These are phyloP conservation scores for Moniliella sp. DNA, from an alignment of 1,284 basidiomycete genomes.

Conservation along the genomic window DNA sequence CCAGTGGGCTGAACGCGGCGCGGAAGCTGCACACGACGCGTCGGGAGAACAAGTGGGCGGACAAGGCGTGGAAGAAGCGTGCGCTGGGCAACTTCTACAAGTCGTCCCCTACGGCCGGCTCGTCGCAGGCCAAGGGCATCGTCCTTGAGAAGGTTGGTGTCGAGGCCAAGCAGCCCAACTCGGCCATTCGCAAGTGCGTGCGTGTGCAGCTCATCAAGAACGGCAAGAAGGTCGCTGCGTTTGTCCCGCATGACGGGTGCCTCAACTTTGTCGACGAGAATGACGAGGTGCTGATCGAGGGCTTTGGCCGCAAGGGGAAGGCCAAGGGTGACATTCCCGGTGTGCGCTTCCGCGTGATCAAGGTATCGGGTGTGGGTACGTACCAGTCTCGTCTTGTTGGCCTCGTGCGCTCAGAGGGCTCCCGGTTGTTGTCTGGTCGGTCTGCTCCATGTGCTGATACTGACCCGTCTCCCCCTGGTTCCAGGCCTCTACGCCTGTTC, in stretches of 20 bases:
- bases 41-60: slow-evolving; percentile 95
- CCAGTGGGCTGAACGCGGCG: slow-evolving; percentile 94
- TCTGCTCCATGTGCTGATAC: too few species aligned
- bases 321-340: slow-evolving; percentile 74
- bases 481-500: slow-evolving; percentile 48
- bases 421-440: too few species aligned
- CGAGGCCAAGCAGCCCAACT: slow-evolving; percentile 91
- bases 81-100: slow-evolving; percentile 99
- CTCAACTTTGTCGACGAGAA: slow-evolving; percentile 56
- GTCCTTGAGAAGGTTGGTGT: slow-evolving; percentile 89
- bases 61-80: slow-evolving; percentile 98
- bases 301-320: slow-evolving; percentile 98
- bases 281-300: slow-evolving; percentile 65
- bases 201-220: slow-evolving; percentile 99
- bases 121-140: slow-evolving; percentile 98
- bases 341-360: slow-evolving; percentile 98
- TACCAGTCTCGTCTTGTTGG: too few species aligned
- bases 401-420: neutral
- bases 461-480: too few species aligned
- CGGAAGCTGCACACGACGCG: slow-evolving; percentile 89
- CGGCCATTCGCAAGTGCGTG: slow-evolving; percentile 99
- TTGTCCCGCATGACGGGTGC: slow-evolving; percentile 68
- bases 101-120: slow-evolving; percentile 96
- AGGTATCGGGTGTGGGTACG: slow-evolving; percentile 81
- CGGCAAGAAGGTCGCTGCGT: slow-evolving; percentile 59